Evolutionary conservation across 2,329 filamentous ascomycete genomes (phyloP).

Genomic region (Trichoderma atroviride): DNA sequence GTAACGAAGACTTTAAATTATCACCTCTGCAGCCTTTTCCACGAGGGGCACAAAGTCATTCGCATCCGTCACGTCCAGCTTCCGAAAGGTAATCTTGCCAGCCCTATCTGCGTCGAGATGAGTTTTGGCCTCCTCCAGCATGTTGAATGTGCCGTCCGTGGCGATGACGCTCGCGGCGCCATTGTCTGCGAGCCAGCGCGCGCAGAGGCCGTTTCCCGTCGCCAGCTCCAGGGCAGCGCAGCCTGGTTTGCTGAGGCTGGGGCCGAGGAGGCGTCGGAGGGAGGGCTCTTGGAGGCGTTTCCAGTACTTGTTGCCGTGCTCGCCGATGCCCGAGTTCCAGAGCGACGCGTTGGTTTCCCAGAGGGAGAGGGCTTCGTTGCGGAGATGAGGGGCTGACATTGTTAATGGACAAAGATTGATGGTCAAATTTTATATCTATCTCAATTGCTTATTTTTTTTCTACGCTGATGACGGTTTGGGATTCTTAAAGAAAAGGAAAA

Average conservation of each 20-base stretch:
- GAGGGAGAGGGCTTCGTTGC: slow-evolving; percentile 33
- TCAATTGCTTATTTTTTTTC: neutral
- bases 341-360: slow-evolving; percentile 48
- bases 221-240: slow-evolving; percentile 50
- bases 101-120: neutral
- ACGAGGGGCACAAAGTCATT: slow-evolving; percentile 26
- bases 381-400: slow-evolving; percentile 28
- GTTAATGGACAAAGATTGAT: neutral
- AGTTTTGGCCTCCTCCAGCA: slow-evolving; percentile 43
- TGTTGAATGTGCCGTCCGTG: slow-evolving; percentile 47
- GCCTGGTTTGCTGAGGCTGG: slow-evolving; percentile 29
- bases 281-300: slow-evolving; percentile 45
- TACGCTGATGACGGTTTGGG: neutral
- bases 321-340: slow-evolving; percentile 48
- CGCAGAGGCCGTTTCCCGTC: slow-evolving; percentile 53
- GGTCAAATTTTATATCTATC: no score
- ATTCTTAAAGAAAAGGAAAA: neutral
- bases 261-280: slow-evolving; percentile 41
- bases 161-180: slow-evolving; percentile 45
- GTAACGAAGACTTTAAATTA: neutral
- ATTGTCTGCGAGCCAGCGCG: slow-evolving; percentile 46
- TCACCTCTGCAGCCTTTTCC: slow-evolving; percentile 25
- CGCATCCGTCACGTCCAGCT: slow-evolving; percentile 45
- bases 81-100: slow-evolving; percentile 36
- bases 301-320: slow-evolving; percentile 50